Conservation (phyloP, 345 rosid species). For the Salix arbutifolia region DNA sequence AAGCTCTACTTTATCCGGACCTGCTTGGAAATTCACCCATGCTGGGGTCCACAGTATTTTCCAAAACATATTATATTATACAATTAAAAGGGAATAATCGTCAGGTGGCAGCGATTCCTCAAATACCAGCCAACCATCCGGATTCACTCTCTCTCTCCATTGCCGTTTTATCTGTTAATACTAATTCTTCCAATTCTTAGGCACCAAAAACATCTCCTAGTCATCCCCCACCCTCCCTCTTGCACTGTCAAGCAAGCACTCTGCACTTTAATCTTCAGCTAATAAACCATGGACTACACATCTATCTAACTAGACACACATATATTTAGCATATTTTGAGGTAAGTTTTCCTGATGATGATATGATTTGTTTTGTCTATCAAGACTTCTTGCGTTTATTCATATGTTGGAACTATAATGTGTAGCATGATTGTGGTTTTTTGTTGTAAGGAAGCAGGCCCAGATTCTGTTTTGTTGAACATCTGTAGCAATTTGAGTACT, state of each 20-base stretch:
- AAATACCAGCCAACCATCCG: constrained; percentile 27
- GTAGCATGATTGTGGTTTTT: neutral
- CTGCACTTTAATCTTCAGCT: neutral
- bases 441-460: neutral
- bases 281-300: neutral
- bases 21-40: neutral
- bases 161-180: constrained; percentile 15
- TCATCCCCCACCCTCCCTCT: neutral
- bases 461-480: neutral
- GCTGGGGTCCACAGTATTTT: constrained; percentile 1
- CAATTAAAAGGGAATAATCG: neutral
- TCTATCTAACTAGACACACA: neutral
- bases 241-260: neutral
- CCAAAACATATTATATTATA: neutral
- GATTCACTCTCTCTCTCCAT: neutral
- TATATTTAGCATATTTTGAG: neutral
- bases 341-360: neutral
- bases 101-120: constrained; percentile 24
- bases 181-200: constrained; percentile 5
- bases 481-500: neutral
- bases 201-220: neutral
- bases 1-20: neutral
- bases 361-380: neutral
- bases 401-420: neutral
- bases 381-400: neutral